Evolutionary conservation across 2,329 filamentous ascomycete species (phyloP).

Genomic region (Teratosphaeria epicoccoides): DNA sequence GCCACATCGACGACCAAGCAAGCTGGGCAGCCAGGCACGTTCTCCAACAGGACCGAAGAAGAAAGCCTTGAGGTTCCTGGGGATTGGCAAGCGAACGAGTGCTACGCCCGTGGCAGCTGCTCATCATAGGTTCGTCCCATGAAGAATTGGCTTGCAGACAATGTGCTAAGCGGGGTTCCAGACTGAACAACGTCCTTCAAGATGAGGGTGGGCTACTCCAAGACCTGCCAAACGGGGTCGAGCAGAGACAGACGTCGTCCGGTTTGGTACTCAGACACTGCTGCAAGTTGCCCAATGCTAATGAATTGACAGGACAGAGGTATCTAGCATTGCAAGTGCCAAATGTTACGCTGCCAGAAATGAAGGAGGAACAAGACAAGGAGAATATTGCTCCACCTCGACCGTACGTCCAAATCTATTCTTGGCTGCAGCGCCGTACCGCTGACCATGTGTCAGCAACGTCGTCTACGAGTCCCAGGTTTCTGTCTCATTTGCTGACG

Average conservation of each 20-base stretch:
- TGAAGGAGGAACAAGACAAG: background rate
- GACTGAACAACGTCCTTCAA: slow-evolving; percentile 1
- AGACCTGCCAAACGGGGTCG: slow-evolving; percentile 4
- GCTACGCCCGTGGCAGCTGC: slow-evolving; percentile 7
- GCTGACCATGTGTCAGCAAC: slow-evolving; percentile 6
- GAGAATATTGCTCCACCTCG: background rate
- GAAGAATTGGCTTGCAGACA: background rate
- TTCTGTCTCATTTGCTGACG: slow-evolving; percentile 24
- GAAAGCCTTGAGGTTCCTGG: slow-evolving; percentile 25
- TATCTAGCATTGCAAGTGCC: slow-evolving; percentile 17
- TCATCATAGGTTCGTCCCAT: slow-evolving; percentile 17
- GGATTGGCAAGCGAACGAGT: slow-evolving; percentile 6
- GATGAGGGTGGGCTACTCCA: slow-evolving; percentile 22
- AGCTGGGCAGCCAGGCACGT: slow-evolving; percentile 12
- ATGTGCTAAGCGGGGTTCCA: background rate
- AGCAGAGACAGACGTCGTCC: slow-evolving; percentile 6
- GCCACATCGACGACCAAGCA: slow-evolving; percentile 21
- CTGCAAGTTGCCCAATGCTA: slow-evolving; percentile 2
- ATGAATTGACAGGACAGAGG: slow-evolving; percentile 13
- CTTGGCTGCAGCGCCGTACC: background rate
- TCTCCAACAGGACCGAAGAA: slow-evolving; percentile 19
- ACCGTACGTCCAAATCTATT: slow-evolving; percentile 4
- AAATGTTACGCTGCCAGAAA: background rate
- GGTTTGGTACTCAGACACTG: slow-evolving; percentile 1
- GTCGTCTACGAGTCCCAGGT: slow-evolving; percentile 24